Conservation (phyloP, 768 basidiomycete species). For the Russula griseocarnosa region DNA sequence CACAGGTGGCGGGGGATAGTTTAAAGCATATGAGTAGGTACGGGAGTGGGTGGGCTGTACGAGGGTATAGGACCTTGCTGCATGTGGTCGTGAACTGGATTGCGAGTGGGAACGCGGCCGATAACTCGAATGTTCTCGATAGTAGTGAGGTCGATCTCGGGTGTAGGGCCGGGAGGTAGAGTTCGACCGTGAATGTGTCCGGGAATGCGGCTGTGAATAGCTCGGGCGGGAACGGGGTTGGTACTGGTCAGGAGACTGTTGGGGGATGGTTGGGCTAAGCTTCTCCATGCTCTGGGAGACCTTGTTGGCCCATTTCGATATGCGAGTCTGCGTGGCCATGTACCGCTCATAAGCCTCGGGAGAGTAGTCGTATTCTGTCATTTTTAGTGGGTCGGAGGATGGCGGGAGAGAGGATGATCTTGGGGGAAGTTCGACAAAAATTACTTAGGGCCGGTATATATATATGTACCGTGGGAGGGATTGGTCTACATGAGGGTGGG, state of each 20-base stretch:
- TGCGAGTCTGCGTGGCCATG: constrained; percentile 45
- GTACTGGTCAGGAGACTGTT: background rate
- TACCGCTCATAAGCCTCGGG: constrained; percentile 50
- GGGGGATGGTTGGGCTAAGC: constrained; percentile 4
- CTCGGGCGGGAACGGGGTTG: constrained; percentile 16
- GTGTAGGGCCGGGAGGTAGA: constrained; percentile 10
- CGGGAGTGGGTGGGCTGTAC: constrained; percentile 22
- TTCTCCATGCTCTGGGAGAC: constrained; percentile 35
- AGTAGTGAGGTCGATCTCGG: constrained; percentile 2
- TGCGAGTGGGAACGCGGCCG: constrained; percentile 18
- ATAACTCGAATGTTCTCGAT: background rate
- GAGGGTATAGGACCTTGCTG: constrained; percentile 1
- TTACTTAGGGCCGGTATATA: background rate
- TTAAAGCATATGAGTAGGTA: constrained; percentile 24
- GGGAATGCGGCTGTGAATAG: constrained; percentile 11
- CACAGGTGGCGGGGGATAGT: background rate
- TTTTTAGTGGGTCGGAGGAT: constrained; percentile 29
- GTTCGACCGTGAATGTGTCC: constrained; percentile 18
- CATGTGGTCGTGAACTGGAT: constrained; percentile 10
- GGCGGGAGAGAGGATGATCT: background rate
- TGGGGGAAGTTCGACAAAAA: background rate
- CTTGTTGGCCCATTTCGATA: constrained; percentile 47
- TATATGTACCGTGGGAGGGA: constrained; percentile 2
- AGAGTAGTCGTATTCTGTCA: constrained; percentile 63
- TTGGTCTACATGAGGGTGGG: background rate